Base-by-base conservation (phyloP, 2,329 filamentous ascomycete species). In the Tolypocladium album region DNA sequence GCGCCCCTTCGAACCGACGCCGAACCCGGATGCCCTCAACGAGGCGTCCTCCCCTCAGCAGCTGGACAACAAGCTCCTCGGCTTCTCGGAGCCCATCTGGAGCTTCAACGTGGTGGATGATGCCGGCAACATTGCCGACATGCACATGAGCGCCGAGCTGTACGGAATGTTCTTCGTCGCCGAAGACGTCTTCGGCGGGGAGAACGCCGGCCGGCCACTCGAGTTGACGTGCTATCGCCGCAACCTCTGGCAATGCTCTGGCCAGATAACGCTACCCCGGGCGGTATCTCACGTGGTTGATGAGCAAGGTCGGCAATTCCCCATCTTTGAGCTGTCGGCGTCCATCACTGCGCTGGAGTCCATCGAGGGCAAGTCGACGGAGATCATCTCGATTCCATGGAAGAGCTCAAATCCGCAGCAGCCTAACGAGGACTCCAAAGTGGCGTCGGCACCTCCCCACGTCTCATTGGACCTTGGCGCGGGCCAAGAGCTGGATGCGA, bases 331-430 rank as follows among this genome's bases (percentile, higher is more conserved):
- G 62, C 74, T 96, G 63, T 88, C 90, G 62, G 86, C 94, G 27
- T 87, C 88, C 42, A 91, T 97, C 58, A 89, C 89, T 0, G 92
- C 91, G 1, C 85, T 89, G 4, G 93, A 97, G 74, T 96, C 91
- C 6, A 95, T 97, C 57, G 93, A 97, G 71, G 90, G 90, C 56
- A 96, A 96, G 69, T 69, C 85, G 0, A 93, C 95, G 7, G 95
- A 97, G 75, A 96, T 97, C 62, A 97, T 97, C 61, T 94, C 89
- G 0, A 94, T 97, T 56, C 93, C 93, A 0, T 97, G 93, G 92
- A 97, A 97, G 77, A 95, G 79, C 82, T 69, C 88, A 77, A 68
- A 86, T 75, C 67, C 87, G 70, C 72, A 82, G 67, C 50, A 38
- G 4, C 69, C 77, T 2, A 72, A 72, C 22, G 79, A 83, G 66